Evolutionary conservation across 352 stramenopile species (phyloP).

Genomic region (Phytopythium delawarense): DNA sequence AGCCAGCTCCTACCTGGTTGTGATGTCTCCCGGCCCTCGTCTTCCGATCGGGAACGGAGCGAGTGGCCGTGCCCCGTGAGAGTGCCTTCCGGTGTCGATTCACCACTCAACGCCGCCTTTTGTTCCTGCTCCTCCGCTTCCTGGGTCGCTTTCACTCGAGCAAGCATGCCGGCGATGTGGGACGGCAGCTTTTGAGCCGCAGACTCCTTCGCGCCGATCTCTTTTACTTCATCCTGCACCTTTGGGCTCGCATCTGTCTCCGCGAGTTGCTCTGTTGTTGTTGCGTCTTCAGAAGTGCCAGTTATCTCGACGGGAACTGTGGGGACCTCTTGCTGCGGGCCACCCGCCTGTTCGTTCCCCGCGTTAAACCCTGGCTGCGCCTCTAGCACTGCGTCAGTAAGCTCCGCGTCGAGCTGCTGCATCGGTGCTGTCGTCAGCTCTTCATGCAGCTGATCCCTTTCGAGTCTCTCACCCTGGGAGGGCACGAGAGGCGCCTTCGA

Average conservation of each 20-base stretch:
- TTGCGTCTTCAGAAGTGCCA: background rate
- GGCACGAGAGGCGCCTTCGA: background rate
- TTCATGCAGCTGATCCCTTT: background rate
- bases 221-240: background rate
- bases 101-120: background rate
- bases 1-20: background rate
- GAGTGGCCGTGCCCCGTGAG: background rate
- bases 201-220: background rate
- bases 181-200: background rate
- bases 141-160: conserved; percentile 4
- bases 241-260: background rate
- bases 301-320: background rate
- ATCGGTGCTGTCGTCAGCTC: background rate
- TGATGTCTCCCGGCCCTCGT: background rate
- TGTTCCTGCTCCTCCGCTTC: background rate
- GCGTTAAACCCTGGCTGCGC: background rate
- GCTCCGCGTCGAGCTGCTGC: background rate
- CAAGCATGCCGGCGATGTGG: conserved; percentile 7
- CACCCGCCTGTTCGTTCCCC: background rate
- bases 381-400: background rate
- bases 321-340: background rate
- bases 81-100: background rate
- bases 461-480: background rate
- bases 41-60: background rate
- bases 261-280: background rate